Base-by-base conservation (phyloP, 176 grass and related monocot species). In the Oryza glaberrima region DNA sequence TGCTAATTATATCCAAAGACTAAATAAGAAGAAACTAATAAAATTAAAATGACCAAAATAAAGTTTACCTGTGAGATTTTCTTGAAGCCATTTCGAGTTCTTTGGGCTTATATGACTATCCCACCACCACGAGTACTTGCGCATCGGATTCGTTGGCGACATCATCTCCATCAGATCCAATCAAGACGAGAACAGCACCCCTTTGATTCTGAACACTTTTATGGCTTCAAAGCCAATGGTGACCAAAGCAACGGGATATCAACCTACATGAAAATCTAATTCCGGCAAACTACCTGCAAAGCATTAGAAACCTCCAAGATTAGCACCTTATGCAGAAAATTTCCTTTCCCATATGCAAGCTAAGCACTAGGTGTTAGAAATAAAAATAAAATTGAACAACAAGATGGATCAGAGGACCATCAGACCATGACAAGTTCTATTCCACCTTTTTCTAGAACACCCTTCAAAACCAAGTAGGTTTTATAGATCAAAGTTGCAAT, bases 81-180 rank as follows among this genome's bases (percentile, higher is more conserved):
- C 95, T 28, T 98, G 87, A 47, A 98, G 95, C 95, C 95, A 98
- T 91, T 94, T 94, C 0, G 95, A 94, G 49, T 98, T 98, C 81
- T 98, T 98, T 3, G 95, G 86, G 35, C 88, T 81, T 85, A 98
- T 94, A 82, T 94, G 92, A 77, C 90, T 98, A 54, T 98, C 93
- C 95, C 95, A 98, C 95, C 95, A 98, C 95, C 95, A 98, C 1
- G 95, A 98, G 45, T 98, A 98, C 82, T 91, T 85, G 67, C 87
- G 79, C 87, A 88, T 94, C 2, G 95, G 92, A 63, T 89, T 88
- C 20, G 83, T 91, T 16, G 84, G 88, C 15, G 92, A 87, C 86
- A 91, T 65, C 68, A 72, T 78, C 2, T 88, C 92, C 95, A 95
- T 98, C 65, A 7, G 67, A 48, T 23, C 34, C 67, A 83, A 52